Evolutionary conservation across 257 asterid species (phyloP).

Genomic region (Nicotiana tabacum): DNA sequence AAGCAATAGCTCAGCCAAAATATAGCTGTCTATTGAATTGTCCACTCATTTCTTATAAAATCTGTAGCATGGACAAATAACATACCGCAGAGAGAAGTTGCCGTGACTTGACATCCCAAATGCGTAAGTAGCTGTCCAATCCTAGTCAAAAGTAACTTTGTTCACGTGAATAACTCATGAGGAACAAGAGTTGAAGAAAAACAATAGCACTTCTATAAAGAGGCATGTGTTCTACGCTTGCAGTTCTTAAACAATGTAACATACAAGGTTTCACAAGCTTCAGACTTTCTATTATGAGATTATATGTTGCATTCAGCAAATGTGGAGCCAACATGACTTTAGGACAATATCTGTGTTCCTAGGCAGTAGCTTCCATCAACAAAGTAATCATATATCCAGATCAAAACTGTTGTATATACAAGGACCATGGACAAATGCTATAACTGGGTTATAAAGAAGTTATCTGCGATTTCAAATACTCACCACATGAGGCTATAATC

Average conservation of each 20-base stretch:
- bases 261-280: neutral
- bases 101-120: slow-evolving; percentile 82
- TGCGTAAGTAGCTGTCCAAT: slow-evolving; percentile 85
- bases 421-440: neutral
- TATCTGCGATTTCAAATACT: slow-evolving; percentile 21
- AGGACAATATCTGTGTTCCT: neutral
- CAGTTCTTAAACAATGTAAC: neutral
- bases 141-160: slow-evolving; percentile 36
- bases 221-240: neutral
- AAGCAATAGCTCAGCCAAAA: neutral
- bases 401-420: neutral
- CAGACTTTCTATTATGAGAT: neutral
- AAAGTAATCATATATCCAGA: neutral
- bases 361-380: neutral
- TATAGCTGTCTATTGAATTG: neutral
- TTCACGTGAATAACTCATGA: neutral
- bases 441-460: neutral
- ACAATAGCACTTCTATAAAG: neutral
- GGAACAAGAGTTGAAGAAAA: neutral
- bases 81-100: slow-evolving; percentile 89
- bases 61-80: neutral
- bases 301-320: neutral
- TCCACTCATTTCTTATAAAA: neutral
- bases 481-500: slow-evolving; percentile 91
- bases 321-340: neutral